Evolutionary conservation across 2,329 filamentous ascomycete species (phyloP).

Genomic region (Apiospora marii): DNA sequence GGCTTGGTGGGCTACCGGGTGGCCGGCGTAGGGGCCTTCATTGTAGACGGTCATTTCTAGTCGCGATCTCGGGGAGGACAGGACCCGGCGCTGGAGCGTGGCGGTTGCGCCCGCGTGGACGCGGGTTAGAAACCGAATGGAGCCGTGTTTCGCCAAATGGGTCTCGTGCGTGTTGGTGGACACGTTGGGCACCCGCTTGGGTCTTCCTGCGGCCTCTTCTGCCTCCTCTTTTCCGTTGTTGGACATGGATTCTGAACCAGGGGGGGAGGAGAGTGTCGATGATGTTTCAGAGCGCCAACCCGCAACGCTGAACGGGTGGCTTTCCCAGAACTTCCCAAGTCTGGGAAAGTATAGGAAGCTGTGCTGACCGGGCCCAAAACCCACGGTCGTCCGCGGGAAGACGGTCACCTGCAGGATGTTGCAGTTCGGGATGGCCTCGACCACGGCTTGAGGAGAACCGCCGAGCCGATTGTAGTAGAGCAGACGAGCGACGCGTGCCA

Average conservation of each 20-base stretch:
- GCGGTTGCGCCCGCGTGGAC: constrained; percentile 31
- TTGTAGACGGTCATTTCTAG: constrained; percentile 30
- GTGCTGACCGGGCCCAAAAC: constrained; percentile 32
- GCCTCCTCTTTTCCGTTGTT: background rate
- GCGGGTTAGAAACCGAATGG: constrained; percentile 29
- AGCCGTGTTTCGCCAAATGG: background rate
- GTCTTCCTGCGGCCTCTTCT: background rate
- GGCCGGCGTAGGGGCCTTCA: constrained; percentile 33
- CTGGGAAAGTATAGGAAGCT: constrained; percentile 35
- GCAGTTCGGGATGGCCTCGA: constrained; percentile 30
- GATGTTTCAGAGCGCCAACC: constrained; percentile 27
- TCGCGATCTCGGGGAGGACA: constrained; percentile 1
- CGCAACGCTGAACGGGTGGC: constrained; percentile 38
- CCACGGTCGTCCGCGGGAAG: constrained; percentile 26
- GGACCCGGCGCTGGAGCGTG: constrained; percentile 26
- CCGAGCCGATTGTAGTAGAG: constrained; percentile 33
- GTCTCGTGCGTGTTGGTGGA: background rate
- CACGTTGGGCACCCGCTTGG: background rate
- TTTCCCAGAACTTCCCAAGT: constrained; percentile 36
- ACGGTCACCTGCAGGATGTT: constrained; percentile 32
- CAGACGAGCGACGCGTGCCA: constrained; percentile 32
- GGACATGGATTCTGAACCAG: background rate
- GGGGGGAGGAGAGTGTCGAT: background rate
- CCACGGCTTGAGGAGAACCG: constrained; percentile 24
- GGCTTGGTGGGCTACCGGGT: constrained; percentile 27